Conservation (phyloP, 352 stramenopile species). For the Globisporangium abappressorium region DNA sequence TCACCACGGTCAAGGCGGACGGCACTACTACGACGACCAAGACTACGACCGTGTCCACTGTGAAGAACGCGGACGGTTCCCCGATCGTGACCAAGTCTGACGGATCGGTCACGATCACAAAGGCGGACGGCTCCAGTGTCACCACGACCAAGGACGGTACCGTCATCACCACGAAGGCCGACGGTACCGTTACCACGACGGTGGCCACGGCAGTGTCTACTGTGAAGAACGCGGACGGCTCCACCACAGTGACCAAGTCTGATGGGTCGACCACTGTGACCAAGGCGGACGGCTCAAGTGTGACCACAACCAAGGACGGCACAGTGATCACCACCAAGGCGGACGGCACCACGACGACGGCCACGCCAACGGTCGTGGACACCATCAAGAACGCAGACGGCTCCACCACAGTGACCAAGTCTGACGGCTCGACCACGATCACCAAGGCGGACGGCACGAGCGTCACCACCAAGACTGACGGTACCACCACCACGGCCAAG, state of each 20-base stretch:
- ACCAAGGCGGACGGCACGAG: constrained; percentile 9
- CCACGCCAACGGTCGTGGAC: constrained; percentile 9
- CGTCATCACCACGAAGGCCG: constrained; percentile 7
- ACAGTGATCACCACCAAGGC: constrained; percentile 8
- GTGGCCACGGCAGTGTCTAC: constrained; percentile 16
- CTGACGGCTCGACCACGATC: constrained; percentile 16
- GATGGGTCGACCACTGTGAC: constrained; percentile 15
- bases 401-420: constrained; percentile 15
- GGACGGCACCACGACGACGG: constrained; percentile 5
- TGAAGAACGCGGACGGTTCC: constrained; percentile 16
- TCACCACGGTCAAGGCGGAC: constrained; percentile 11
- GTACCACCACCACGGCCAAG: background rate
- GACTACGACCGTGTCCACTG: constrained; percentile 14
- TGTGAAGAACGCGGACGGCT: constrained; percentile 14
- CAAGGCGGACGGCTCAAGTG: constrained; percentile 5
- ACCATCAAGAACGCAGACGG: constrained; percentile 18
- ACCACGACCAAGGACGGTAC: constrained; percentile 11
- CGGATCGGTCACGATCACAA: constrained; percentile 12
- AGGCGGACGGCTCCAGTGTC: constrained; percentile 9
- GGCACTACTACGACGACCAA: constrained; percentile 5
- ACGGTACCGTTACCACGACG: constrained; percentile 4
- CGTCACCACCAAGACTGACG: constrained; percentile 9
- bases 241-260: constrained; percentile 15
- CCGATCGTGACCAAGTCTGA: constrained; percentile 18
- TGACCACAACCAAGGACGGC: constrained; percentile 11